Evolutionary conservation across 1,284 basidiomycete species (phyloP).

Genomic region (Apiotrichum akiyoshidainum): DNA sequence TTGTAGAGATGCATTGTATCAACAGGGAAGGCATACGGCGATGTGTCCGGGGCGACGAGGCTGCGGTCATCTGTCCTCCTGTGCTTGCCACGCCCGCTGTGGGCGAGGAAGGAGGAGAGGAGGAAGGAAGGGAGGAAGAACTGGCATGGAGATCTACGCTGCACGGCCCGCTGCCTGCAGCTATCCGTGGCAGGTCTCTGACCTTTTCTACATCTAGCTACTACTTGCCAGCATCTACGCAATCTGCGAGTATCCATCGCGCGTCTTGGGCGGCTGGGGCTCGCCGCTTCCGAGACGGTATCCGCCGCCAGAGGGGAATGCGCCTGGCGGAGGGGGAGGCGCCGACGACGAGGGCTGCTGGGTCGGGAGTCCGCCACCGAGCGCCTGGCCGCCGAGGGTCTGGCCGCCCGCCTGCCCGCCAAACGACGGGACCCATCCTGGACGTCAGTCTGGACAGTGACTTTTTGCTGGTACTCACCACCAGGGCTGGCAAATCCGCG

Average conservation of each 20-base stretch:
- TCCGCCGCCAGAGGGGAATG: constrained; percentile 30
- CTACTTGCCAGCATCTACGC: constrained; percentile 13
- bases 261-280: constrained; percentile 14
- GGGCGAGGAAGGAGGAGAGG: no score
- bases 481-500: constrained; percentile 2
- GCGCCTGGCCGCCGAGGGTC: constrained; percentile 1
- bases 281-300: constrained; percentile 38
- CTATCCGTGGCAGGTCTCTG: neutral
- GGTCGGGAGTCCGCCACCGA: constrained; percentile 1
- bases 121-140: neutral
- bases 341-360: neutral
- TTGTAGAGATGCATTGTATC: constrained; percentile 30
- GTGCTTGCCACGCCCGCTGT: no score
- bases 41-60: no score
- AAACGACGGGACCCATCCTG: constrained; percentile 11
- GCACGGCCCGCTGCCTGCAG: no score
- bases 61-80: no score
- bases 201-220: neutral
- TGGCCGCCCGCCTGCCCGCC: neutral
- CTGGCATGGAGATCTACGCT: neutral
- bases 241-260: constrained; percentile 36
- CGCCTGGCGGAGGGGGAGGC: constrained; percentile 8
- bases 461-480: neutral
- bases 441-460: neutral
- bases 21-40: constrained; percentile 1